Percentiles rank a stretch among this genome's conserved stretches.
Evolutionary conservation across 163 green algal species (phyloP).

Genomic region (Chlamydomonas reinhardtii): DNA sequence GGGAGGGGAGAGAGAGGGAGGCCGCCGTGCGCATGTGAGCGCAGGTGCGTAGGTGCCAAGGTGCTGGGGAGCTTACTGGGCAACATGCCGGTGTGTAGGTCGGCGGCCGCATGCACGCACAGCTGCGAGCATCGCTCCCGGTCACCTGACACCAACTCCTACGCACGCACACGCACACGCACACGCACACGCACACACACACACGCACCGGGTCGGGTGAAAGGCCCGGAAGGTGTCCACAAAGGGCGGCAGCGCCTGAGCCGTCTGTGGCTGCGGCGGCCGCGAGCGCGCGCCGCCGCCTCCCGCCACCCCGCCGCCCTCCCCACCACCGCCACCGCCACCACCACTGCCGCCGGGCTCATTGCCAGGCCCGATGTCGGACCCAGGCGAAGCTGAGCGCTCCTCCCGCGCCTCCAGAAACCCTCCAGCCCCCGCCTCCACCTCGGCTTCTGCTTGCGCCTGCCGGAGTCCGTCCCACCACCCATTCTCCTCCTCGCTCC

Average conservation of each 20-base stretch:
- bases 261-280: too few relatives aligned
- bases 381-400: neutral
- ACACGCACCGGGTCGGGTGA: slow-evolving; percentile 18
- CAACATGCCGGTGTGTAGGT: too few relatives aligned
- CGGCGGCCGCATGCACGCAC: too few relatives aligned
- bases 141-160: too few relatives aligned
- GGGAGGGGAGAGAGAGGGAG: neutral
- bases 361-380: neutral
- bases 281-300: neutral
- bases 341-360: neutral
- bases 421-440: neutral
- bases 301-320: neutral
- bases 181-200: too few relatives aligned
- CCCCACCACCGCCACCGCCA: neutral
- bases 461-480: neutral
- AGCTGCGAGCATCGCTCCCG: too few relatives aligned
- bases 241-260: neutral
- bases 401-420: neutral
- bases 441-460: neutral
- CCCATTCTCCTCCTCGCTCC: neutral
- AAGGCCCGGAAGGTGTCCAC: slow-evolving; percentile 56
- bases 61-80: too few relatives aligned
- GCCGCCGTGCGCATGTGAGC: too few relatives aligned
- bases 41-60: too few relatives aligned
- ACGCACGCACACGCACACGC: too few relatives aligned